phyloP scores from a whole-genome alignment of 2,329 filamentous ascomycete species.

The Fusarium sp. region DNA sequence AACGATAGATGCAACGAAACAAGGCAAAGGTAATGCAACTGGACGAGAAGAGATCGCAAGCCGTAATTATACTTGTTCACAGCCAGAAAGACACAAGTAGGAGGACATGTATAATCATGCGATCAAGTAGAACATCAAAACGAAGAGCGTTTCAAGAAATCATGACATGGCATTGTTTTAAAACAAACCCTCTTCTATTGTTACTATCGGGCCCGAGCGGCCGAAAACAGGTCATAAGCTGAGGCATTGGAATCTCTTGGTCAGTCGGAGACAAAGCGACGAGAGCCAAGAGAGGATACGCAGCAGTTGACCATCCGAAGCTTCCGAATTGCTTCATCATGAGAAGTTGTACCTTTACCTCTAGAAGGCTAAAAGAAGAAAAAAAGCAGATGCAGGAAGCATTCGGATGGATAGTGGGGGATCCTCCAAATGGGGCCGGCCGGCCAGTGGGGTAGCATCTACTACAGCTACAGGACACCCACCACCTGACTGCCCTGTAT shows the following conservation, averaged over 20 bases:
- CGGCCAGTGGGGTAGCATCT: conserved; percentile 9
- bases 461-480: neutral
- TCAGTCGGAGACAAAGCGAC: conserved; percentile 1
- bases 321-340: conserved; percentile 45
- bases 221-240: neutral
- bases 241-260: neutral
- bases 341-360: neutral
- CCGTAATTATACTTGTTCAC: neutral
- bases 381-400: conserved; percentile 20
- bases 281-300: conserved; percentile 10
- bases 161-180: conserved; percentile 17
- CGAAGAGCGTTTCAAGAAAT: conserved; percentile 24
- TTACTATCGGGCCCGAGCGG: neutral
- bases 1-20: neutral
- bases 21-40: neutral
- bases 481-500: neutral
- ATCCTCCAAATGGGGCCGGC: conserved; percentile 23
- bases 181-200: conserved; percentile 7
- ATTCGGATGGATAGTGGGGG: conserved; percentile 11
- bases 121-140: conserved; percentile 7
- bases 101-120: conserved; percentile 1
- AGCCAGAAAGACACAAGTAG: neutral
- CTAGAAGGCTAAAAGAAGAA: neutral
- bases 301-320: conserved; percentile 26
- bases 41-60: neutral